Evolutionary conservation across 192 early-diverging fungal genomes (phyloP).

Genomic region (Linnemannia hyalina): DNA sequence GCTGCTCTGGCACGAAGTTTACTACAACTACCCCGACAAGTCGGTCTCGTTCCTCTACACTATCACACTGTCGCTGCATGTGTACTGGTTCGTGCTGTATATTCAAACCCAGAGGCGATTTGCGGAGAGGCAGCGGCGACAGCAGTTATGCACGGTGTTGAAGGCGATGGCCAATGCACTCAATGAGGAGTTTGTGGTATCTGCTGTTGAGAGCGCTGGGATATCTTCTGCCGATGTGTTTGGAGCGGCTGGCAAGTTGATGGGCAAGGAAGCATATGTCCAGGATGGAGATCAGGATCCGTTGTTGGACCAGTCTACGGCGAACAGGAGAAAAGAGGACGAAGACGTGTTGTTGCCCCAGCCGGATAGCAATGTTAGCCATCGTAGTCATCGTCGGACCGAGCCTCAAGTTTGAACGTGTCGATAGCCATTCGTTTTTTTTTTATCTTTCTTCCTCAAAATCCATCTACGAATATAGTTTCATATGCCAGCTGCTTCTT

Average conservation of each 20-base stretch:
- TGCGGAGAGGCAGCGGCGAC: conserved; percentile 20
- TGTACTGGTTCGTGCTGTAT: conserved; percentile 53
- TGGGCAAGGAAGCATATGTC: background rate
- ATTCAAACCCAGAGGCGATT: conserved; percentile 31
- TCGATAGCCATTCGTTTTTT: background rate
- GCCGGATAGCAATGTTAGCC: background rate
- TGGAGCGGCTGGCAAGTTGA: background rate
- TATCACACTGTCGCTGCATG: conserved; percentile 35
- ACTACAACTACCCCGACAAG: conserved; percentile 52
- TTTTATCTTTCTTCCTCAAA: background rate
- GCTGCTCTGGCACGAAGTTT: conserved; percentile 52
- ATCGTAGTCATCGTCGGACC: background rate
- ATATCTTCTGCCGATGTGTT: background rate
- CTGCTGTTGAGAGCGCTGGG: conserved; percentile 4
- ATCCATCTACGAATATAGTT: background rate
- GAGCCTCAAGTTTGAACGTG: background rate
- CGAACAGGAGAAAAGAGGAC: background rate
- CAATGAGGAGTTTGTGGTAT: conserved; percentile 4
- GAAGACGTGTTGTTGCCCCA: background rate
- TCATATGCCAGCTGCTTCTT: background rate
- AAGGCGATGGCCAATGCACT: conserved; percentile 9
- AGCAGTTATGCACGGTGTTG: conserved; percentile 10
- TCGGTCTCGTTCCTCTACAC: conserved; percentile 46
- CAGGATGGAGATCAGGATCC: background rate
- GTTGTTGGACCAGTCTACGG: background rate